Percentiles rank a stretch among this genome's conserved stretches.
These are phyloP conservation scores for Sporodiniella umbellata DNA, from an alignment of 371 early-diverging fungal species.

Conservation along the genomic window DNA sequence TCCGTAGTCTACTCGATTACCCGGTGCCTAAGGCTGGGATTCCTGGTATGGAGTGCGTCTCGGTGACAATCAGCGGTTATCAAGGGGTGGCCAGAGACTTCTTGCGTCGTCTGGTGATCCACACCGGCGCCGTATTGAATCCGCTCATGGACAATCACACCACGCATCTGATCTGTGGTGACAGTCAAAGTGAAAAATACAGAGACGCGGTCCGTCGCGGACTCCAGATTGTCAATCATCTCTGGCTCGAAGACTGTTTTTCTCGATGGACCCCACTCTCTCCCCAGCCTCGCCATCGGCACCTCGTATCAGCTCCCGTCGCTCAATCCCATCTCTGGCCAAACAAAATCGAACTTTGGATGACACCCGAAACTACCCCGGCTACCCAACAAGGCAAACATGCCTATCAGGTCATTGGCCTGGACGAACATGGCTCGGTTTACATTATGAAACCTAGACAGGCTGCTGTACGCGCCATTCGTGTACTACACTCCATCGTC, in stretches of 20 bases:
- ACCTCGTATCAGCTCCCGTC: conserved; percentile 11
- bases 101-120: conserved; percentile 59
- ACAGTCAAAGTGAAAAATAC: conserved; percentile 26
- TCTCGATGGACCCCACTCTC: conserved; percentile 18
- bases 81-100: conserved; percentile 62
- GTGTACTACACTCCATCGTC: conserved; percentile 34
- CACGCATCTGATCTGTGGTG: conserved; percentile 73
- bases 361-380: conserved; percentile 1
- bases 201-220: background rate
- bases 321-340: conserved; percentile 21
- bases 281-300: too few species aligned
- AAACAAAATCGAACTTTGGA: conserved; percentile 22
- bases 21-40: conserved; percentile 50
- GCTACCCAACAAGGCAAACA: conserved; percentile 2
- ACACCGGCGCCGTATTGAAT: conserved; percentile 66
- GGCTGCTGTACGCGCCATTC: conserved; percentile 47
- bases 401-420: background rate
- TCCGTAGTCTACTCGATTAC: conserved; percentile 51
- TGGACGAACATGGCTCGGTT: conserved; percentile 12
- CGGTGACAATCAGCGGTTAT: conserved; percentile 71
- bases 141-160: conserved; percentile 43
- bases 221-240: conserved; percentile 67
- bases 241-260: conserved; percentile 85
- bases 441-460: conserved; percentile 37
- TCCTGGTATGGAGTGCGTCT: conserved; percentile 48